Evolutionary conservation across 768 basidiomycete genomes (phyloP), one percentile per base, ranked within the genome.

Genomic region (Rubroboletus satanas): DNA sequence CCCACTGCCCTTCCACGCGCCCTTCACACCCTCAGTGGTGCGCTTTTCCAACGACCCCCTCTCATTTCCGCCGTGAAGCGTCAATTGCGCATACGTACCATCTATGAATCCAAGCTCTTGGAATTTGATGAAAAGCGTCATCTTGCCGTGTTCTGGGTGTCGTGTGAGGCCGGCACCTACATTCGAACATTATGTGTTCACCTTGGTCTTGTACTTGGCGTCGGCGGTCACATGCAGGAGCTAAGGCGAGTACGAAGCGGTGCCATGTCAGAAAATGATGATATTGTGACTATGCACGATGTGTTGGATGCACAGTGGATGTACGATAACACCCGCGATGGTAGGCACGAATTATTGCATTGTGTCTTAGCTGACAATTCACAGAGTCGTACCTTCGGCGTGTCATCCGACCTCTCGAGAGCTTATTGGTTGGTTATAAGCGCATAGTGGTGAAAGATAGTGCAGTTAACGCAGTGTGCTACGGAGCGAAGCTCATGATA

Each of bases 141-240:
- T 66, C 83, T 99, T 50, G 93, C 83, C 38, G 95, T 99, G 18
- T 99, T 98, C 78, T 96, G 93, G 93, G 97, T 98, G 23, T 93
- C 90, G 21, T 99, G 97, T 70, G 97, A 99, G 71, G 97, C 97
- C 36, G 97, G 97, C 56, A 92, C 90, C n/a, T 91, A 91, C 61
- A 91, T 91, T 62, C 88, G 97, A 70, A 99, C 97, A 1, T 80
- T 99, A 43, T 99, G 97, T 71, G 97, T 99, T 14, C 97, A 99
- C 74, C 76, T 99, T 51, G 97, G 97, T 55, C 79, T 99, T 49
- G 57, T 99, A 39, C 78, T 98, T 36, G 97, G 97, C 57, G 96
- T 98, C 29, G 97, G 97, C 23, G 97, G 95, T n/a, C 97, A 99
- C 73, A 99, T 99, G 97, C 96, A 99, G 75, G 97, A 99, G 71